Percentiles rank a stretch among this genome's conserved stretches.
These are phyloP conservation scores for Dioscorea dumetorum DNA, from an alignment of 106 monocot species.

Conservation along the genomic window DNA sequence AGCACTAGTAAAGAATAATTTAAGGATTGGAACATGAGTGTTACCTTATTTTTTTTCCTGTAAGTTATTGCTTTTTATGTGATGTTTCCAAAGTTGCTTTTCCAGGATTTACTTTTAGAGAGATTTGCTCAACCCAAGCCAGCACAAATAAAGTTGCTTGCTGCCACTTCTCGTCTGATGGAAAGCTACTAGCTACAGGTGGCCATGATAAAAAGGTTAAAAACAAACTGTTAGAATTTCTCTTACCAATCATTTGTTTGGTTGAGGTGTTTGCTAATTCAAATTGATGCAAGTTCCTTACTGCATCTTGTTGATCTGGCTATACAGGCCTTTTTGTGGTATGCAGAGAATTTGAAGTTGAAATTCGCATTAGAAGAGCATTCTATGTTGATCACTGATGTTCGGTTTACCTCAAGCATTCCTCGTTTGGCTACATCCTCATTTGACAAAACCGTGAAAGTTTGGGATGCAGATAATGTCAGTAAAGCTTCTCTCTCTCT, in stretches of 20 bases:
- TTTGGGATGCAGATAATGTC: constrained; percentile 96
- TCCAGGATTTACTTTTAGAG: constrained; percentile 75
- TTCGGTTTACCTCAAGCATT: constrained; percentile 79
- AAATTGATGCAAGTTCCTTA: too few species aligned
- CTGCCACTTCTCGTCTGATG: constrained; percentile 97
- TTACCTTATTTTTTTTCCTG: too few species aligned
- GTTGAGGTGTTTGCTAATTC: too few species aligned
- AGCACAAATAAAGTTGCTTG: constrained; percentile 91
- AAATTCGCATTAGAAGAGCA: constrained; percentile 79
- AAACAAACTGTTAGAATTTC: neutral
- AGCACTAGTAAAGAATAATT: too few species aligned
- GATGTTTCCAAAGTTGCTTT: too few species aligned
- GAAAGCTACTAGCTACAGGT: constrained; percentile 91
- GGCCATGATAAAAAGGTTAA: constrained; percentile 93
- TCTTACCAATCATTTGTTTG: neutral
- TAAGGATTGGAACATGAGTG: too few species aligned
- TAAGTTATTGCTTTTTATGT: too few species aligned
- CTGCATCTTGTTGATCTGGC: neutral
- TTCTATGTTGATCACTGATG: constrained; percentile 61
- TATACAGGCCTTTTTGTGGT: constrained; percentile 74
- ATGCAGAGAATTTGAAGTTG: constrained; percentile 56
- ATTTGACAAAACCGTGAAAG: constrained; percentile 85
- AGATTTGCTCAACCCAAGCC: constrained; percentile 45
- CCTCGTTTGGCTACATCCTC: constrained; percentile 87
- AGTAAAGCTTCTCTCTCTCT: neutral